Conservation (phyloP, 1,284 basidiomycete species). For the Cryptococcus wingfieldii region DNA sequence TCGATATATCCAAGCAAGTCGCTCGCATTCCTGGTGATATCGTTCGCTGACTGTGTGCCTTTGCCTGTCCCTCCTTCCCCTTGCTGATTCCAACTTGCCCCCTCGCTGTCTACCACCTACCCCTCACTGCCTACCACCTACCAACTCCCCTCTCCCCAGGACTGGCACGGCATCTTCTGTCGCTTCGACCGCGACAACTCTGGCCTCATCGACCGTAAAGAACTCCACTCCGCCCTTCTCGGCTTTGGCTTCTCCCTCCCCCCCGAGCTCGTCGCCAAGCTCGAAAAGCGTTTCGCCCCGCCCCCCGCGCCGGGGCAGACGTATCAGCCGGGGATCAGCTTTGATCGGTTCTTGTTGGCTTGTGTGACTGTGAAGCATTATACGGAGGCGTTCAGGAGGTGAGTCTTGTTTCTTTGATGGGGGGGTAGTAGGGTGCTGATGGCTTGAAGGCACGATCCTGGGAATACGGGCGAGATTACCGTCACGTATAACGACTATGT, state of each 20-base stretch:
- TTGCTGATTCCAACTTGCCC: no score
- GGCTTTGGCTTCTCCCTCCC: constrained; percentile 47
- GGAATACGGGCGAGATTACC: constrained; percentile 36
- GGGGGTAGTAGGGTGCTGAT: neutral
- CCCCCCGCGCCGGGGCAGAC: constrained; percentile 32
- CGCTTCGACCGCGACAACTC: constrained; percentile 47
- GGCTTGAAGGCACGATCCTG: constrained; percentile 30
- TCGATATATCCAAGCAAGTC: constrained; percentile 42
- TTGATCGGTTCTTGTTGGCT: constrained; percentile 49
- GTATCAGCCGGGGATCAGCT: constrained; percentile 33
- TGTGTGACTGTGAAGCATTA: constrained; percentile 49
- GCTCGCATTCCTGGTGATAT: neutral
- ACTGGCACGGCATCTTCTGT: constrained; percentile 48
- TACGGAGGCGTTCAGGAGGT: constrained; percentile 44
- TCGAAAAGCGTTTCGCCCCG: constrained; percentile 46
- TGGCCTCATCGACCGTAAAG: constrained; percentile 44
- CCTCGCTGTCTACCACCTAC: no score
- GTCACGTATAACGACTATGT: constrained; percentile 47
- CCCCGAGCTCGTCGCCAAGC: constrained; percentile 40
- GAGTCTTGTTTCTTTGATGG: constrained; percentile 1
- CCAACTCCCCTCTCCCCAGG: constrained; percentile 16
- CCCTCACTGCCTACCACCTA: no score
- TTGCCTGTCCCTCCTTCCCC: no score
- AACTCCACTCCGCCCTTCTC: constrained; percentile 44
- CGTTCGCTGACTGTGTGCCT: neutral